phyloP scores from a whole-genome alignment of 2,329 filamentous ascomycete species.

The Cordyceps tenuipes region DNA sequence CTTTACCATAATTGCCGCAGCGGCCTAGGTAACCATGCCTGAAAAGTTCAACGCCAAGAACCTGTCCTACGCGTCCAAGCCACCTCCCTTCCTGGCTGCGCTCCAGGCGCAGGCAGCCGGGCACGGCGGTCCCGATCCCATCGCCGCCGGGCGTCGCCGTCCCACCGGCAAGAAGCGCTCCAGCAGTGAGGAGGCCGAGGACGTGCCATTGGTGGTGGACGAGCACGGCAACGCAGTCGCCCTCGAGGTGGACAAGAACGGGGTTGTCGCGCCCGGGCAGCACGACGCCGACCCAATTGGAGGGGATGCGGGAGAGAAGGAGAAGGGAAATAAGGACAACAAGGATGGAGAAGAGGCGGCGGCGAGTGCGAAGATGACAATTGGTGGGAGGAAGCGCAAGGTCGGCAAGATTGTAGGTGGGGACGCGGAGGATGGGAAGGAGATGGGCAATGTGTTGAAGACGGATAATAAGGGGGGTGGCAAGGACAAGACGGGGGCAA shows the following conservation, averaged over 20 bases:
- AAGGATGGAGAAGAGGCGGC: constrained; percentile 16
- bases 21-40: constrained; percentile 22
- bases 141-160: constrained; percentile 42
- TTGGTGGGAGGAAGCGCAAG: constrained; percentile 46
- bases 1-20: not conserved
- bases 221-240: constrained; percentile 58
- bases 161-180: constrained; percentile 42
- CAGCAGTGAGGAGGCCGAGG: constrained; percentile 64
- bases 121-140: constrained; percentile 42
- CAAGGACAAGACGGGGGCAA: constrained; percentile 18
- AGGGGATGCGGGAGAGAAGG: constrained; percentile 20
- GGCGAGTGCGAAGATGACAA: constrained; percentile 21
- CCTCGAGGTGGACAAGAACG: constrained; percentile 38
- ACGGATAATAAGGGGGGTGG: constrained; percentile 16
- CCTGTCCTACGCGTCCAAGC: constrained; percentile 48
- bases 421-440: constrained; percentile 17
- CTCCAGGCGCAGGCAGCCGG: constrained; percentile 39
- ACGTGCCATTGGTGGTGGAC: constrained; percentile 67
- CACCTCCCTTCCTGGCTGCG: constrained; percentile 46
- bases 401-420: constrained; percentile 41
- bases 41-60: constrained; percentile 57
- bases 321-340: constrained; percentile 19
- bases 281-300: constrained; percentile 9
- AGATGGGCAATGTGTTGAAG: constrained; percentile 10
- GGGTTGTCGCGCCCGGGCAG: constrained; percentile 26